These are phyloP conservation scores for Lepidium aucheri DNA, from an alignment of 345 rosid species.

Conservation along the genomic window DNA sequence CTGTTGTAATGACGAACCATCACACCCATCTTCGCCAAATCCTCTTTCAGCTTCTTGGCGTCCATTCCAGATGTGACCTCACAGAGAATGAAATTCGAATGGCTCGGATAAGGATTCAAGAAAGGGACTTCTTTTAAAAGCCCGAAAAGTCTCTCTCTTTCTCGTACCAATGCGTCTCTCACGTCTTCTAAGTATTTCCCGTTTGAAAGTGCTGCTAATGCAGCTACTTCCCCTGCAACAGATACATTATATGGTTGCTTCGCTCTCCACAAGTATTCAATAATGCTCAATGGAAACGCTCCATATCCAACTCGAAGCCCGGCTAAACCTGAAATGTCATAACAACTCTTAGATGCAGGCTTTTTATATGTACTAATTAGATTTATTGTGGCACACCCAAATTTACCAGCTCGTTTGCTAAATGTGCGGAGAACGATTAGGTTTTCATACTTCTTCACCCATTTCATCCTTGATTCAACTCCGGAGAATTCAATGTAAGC, in stretches of 20 bases:
- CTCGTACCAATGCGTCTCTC: conserved; percentile 60
- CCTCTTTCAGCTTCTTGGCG: conserved; percentile 87
- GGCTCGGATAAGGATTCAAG: conserved; percentile 76
- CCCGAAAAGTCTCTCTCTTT: conserved; percentile 66
- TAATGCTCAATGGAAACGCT: conserved; percentile 80
- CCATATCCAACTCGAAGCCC: conserved; percentile 95
- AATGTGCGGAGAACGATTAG: conserved; percentile 89
- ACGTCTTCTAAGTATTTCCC: conserved; percentile 68
- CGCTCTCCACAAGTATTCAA: conserved; percentile 88
- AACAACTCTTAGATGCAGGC: neutral
- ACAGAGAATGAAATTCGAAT: conserved; percentile 82
- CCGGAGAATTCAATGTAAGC: conserved; percentile 93
- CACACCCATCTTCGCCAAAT: conserved; percentile 79
- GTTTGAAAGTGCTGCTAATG: conserved; percentile 77
- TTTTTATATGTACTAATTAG: neutral
- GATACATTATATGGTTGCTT: conserved; percentile 95
- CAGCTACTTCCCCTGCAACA: conserved; percentile 90
- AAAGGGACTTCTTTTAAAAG: conserved; percentile 66
- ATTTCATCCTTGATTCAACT: conserved; percentile 70
- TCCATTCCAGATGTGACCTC: conserved; percentile 73
- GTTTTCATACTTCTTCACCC: conserved; percentile 93
- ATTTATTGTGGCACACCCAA: neutral
- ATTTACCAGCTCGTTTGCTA: conserved; percentile 96
- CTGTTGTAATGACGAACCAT: conserved; percentile 92
- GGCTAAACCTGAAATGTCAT: conserved; percentile 56